These are phyloP conservation scores for Clavispora carvajalis DNA, from an alignment of 805 yeast genomes.

Conservation along the genomic window DNA sequence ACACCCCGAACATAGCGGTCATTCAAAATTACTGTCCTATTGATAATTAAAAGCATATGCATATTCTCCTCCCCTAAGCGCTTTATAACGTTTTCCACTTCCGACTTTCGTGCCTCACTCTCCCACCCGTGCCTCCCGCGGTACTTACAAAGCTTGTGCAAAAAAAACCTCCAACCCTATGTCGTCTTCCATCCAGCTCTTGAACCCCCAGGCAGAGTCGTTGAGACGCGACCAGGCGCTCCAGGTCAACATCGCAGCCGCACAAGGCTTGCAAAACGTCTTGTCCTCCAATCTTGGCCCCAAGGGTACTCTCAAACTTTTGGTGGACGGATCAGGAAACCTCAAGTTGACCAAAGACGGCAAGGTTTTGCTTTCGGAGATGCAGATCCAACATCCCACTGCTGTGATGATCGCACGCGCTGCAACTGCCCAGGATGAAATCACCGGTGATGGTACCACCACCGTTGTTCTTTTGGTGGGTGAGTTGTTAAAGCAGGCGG, in stretches of 20 bases:
- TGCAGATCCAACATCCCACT: constrained; percentile 75
- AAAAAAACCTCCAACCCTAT: constrained; percentile 9
- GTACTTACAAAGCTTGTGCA: background rate
- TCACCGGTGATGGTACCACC: constrained; percentile 99
- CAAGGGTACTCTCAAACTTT: constrained; percentile 91
- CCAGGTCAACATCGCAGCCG: constrained; percentile 92
- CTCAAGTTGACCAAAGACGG: constrained; percentile 97
- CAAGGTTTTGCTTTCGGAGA: constrained; percentile 84
- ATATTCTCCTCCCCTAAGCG: too few relatives aligned
- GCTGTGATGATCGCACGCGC: constrained; percentile 74
- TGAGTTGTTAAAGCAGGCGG: constrained; percentile 90
- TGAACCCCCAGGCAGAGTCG: constrained; percentile 98
- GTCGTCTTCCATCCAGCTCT: constrained; percentile 72
- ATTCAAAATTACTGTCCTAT: too few relatives aligned
- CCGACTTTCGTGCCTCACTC: too few relatives aligned
- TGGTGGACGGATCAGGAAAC: constrained; percentile 95
- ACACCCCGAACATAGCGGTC: too few relatives aligned
- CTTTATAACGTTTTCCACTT: too few relatives aligned
- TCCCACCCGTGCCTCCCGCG: too few relatives aligned
- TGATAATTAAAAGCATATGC: too few relatives aligned
- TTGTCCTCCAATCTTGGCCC: constrained; percentile 92
- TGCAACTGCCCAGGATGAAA: constrained; percentile 97
- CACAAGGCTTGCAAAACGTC: constrained; percentile 93
- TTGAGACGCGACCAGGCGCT: constrained; percentile 91
- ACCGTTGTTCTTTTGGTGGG: constrained; percentile 93